Percentiles rank a stretch among this genome's conserved stretches.
phyloP scores from a whole-genome alignment of 2,329 filamentous ascomycete genomes.

The Didymella pomorum region DNA sequence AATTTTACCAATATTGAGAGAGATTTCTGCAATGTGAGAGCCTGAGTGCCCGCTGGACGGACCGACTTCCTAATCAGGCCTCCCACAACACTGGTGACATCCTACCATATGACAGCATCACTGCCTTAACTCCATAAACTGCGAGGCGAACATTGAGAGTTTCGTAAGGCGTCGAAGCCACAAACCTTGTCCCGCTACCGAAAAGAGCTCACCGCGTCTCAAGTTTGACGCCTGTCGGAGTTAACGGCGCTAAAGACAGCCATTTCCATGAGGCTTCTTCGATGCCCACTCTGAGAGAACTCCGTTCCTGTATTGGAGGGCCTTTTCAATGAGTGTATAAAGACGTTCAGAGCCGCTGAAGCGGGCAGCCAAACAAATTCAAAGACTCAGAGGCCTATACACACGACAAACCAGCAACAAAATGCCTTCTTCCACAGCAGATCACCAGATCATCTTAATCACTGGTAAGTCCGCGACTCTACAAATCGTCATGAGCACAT shows the following conservation, averaged over 20 bases:
- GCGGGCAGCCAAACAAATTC: neutral
- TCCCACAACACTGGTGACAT: no score
- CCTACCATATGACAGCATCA: neutral
- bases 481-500: neutral
- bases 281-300: neutral
- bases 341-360: neutral
- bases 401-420: neutral
- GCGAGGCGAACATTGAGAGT: neutral
- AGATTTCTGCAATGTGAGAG: neutral
- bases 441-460: conserved; percentile 41
- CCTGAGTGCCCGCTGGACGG: neutral
- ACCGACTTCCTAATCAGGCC: neutral
- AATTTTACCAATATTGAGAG: no score
- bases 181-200: neutral
- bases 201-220: conserved; percentile 10
- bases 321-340: neutral
- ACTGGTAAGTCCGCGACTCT: conserved; percentile 28
- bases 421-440: conserved; percentile 15
- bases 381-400: neutral
- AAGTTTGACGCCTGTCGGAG: neutral
- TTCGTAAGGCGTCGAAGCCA: neutral
- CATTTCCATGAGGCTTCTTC: neutral
- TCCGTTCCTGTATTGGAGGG: neutral
- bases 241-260: neutral
- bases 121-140: conserved; percentile 1